Conservation (phyloP, 2,329 filamentous ascomycete species). For the Chrysosporium keratinophilum region DNA sequence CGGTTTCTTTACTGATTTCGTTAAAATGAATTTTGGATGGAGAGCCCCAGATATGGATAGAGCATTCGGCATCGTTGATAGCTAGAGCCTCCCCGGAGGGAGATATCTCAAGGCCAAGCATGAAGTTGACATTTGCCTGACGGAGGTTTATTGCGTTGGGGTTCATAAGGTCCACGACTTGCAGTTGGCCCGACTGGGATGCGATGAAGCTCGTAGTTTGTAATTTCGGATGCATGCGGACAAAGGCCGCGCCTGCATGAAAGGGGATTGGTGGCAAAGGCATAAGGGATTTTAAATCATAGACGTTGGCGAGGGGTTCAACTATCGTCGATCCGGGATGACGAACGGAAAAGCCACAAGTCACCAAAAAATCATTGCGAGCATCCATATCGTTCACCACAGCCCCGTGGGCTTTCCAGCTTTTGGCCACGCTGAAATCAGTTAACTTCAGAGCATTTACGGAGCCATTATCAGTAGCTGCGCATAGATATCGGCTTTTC, state of each 20-base stretch:
- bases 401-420: conserved; percentile 82
- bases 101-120: conserved; percentile 75
- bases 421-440: conserved; percentile 67
- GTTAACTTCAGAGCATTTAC: conserved; percentile 78
- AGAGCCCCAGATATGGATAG: conserved; percentile 80
- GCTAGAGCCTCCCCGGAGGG: conserved; percentile 78
- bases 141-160: conserved; percentile 76
- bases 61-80: conserved; percentile 66
- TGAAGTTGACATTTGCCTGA: conserved; percentile 67
- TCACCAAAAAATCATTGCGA: conserved; percentile 87
- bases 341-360: conserved; percentile 82
- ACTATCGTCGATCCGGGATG: conserved; percentile 71
- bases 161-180: conserved; percentile 92
- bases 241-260: conserved; percentile 83
- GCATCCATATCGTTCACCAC: conserved; percentile 95
- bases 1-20: conserved; percentile 65
- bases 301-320: conserved; percentile 89
- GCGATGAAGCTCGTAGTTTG: conserved; percentile 89
- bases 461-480: conserved; percentile 69
- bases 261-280: conserved; percentile 86
- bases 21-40: conserved; percentile 77
- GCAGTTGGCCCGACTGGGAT: conserved; percentile 84
- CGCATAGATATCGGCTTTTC: conserved; percentile 76
- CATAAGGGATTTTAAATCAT: conserved; percentile 81
- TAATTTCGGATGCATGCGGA: conserved; percentile 92